These are phyloP conservation scores for Lomentospora prolificans DNA, from an alignment of 2,329 filamentous ascomycete genomes.

Conservation along the genomic window DNA sequence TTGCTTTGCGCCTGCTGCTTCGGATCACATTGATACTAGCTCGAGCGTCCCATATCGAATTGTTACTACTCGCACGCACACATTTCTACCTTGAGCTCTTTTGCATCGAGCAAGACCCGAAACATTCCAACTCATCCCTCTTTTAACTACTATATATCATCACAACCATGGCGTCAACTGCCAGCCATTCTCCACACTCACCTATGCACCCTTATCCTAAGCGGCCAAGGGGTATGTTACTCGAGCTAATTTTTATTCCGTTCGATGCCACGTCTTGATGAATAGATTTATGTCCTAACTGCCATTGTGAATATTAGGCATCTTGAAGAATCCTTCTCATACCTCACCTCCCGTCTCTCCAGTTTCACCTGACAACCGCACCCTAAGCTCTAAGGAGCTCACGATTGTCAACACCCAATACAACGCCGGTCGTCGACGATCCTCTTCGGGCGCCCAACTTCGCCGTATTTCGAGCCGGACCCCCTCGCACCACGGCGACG, in stretches of 20 bases:
- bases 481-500: constrained; percentile 54
- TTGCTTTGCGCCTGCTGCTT: no score
- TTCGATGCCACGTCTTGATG: background rate
- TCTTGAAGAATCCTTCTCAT: constrained; percentile 82
- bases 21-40: no score
- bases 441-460: constrained; percentile 50
- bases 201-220: background rate
- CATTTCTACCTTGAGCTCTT: no score
- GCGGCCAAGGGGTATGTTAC: constrained; percentile 1
- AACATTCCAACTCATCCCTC: no score
- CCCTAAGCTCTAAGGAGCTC: constrained; percentile 67
- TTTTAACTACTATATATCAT: background rate
- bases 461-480: constrained; percentile 53
- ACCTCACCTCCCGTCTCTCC: constrained; percentile 47
- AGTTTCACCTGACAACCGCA: constrained; percentile 19
- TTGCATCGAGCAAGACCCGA: no score
- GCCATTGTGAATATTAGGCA: constrained; percentile 46
- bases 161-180: background rate
- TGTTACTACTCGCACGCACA: no score
- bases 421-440: constrained; percentile 82
- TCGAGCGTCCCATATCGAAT: no score
- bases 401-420: constrained; percentile 89
- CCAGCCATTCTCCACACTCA: background rate
- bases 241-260: background rate
- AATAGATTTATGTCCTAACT: background rate